phyloP scores from a whole-genome alignment of 306 rosid species.

The Alnus glutinosa region DNA sequence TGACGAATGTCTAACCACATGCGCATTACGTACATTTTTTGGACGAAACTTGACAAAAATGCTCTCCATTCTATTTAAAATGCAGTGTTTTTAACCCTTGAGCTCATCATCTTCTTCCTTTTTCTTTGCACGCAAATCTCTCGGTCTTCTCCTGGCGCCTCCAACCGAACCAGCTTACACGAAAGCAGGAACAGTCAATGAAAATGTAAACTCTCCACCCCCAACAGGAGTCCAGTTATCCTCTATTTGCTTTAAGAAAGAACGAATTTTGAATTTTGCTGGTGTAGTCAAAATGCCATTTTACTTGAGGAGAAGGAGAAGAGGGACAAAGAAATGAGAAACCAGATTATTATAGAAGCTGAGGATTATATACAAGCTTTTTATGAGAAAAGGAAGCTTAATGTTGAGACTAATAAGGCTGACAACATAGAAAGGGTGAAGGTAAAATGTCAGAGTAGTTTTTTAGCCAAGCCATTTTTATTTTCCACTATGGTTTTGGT shows the following conservation, averaged over 20 bases:
- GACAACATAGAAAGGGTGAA: conserved; percentile 91
- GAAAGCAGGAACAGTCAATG: too few species aligned
- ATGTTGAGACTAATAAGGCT: conserved; percentile 81
- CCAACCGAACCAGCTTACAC: too few species aligned
- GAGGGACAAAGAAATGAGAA: conserved; percentile 85
- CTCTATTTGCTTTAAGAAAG: conserved; percentile 5
- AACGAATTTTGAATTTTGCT: conserved; percentile 26
- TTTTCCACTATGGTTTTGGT: not conserved
- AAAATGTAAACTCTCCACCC: too few species aligned
- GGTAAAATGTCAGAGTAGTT: conserved; percentile 43
- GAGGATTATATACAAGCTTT: conserved; percentile 78
- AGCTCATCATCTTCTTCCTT: too few species aligned
- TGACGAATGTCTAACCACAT: too few species aligned
- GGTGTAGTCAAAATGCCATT: conserved; percentile 80
- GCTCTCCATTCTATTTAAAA: too few species aligned
- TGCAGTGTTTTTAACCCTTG: too few species aligned
- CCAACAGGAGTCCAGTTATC: too few species aligned
- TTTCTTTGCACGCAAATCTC: too few species aligned
- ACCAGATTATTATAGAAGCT: conserved; percentile 90
- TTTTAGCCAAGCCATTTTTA: not conserved
- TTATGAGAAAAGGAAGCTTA: conserved; percentile 93
- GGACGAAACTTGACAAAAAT: too few species aligned
- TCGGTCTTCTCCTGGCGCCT: too few species aligned
- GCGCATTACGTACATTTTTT: too few species aligned
- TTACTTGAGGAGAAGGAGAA: conserved; percentile 91